phyloP scores from a whole-genome alignment of 148 eudicot genomes.

The Spergularia marina region DNA sequence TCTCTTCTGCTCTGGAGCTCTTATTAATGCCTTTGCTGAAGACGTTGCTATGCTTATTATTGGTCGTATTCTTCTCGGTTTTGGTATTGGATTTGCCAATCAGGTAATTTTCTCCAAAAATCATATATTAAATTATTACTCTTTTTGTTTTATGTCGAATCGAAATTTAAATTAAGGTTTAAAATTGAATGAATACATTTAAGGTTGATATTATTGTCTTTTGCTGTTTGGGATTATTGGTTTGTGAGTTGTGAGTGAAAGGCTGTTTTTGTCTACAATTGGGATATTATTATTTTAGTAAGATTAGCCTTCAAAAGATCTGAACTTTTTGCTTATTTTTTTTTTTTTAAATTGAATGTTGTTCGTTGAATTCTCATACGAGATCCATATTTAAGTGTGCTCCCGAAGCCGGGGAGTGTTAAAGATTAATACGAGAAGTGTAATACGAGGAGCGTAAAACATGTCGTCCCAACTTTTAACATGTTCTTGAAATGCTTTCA shows the following conservation, averaged over 20 bases:
- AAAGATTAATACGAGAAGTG: too few species aligned
- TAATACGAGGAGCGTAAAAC: too few species aligned
- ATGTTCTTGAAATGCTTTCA: neutral
- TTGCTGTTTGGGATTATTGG: too few species aligned
- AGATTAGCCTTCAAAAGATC: neutral
- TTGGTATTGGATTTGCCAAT: slow-evolving; percentile 74
- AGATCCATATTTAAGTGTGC: too few species aligned
- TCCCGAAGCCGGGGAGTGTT: too few species aligned
- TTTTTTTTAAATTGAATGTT: neutral
- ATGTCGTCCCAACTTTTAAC: neutral
- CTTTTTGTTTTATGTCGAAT: neutral
- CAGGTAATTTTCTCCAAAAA: slow-evolving; percentile 39
- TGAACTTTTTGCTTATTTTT: neutral
- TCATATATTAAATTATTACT: too few species aligned
- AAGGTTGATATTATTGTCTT: too few species aligned
- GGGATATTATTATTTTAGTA: neutral
- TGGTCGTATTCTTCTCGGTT: slow-evolving; percentile 78
- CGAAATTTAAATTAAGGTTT: too few species aligned
- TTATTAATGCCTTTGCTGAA: slow-evolving; percentile 57
- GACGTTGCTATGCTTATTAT: slow-evolving; percentile 63
- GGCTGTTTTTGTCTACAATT: neutral
- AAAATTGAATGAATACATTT: too few species aligned
- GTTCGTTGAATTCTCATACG: neutral
- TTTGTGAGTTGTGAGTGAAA: neutral
- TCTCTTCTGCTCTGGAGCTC: slow-evolving; percentile 56